phyloP scores from a whole-genome alignment of 371 early-diverging fungal species.

The Smittium mucronatum region DNA sequence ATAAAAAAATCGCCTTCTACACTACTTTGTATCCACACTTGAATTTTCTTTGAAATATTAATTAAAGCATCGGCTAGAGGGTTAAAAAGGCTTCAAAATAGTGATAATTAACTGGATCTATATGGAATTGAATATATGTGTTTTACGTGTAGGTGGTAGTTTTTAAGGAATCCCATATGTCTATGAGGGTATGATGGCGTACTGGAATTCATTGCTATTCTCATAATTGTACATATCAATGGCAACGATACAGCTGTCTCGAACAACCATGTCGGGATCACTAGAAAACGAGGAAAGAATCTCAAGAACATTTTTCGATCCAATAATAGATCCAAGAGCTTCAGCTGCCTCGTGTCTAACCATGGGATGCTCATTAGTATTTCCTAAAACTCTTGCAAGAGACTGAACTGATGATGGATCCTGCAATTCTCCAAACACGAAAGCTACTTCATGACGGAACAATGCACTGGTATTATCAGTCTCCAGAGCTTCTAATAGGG shows the following conservation, averaged over 20 bases:
- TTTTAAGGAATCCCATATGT: too few species aligned
- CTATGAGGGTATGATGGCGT: constrained; percentile 18
- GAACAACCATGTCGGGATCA: constrained; percentile 78
- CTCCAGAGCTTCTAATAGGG: constrained; percentile 76
- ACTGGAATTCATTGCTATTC: constrained; percentile 44
- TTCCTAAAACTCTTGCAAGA: constrained; percentile 58
- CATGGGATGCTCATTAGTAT: constrained; percentile 79
- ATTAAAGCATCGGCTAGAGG: too few species aligned
- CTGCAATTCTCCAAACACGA: constrained; percentile 98
- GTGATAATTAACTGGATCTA: too few species aligned
- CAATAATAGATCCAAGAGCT: constrained; percentile 98
- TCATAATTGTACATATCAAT: constrained; percentile 96
- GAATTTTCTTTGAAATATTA: too few species aligned
- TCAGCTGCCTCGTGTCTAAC: constrained; percentile 99
- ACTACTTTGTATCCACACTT: too few species aligned
- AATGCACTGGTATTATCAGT: constrained; percentile 61
- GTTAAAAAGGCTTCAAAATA: too few species aligned
- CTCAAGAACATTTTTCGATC: constrained; percentile 61
- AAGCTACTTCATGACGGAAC: constrained; percentile 97
- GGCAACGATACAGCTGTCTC: constrained; percentile 93
- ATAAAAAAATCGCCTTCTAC: too few species aligned
- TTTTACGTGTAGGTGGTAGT: too few species aligned
- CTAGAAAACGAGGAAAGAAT: constrained; percentile 56
- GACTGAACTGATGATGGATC: constrained; percentile 80
- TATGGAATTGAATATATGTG: too few species aligned